A percentile compares a stretch with the other conserved stretches of the same genome.
Evolutionary conservation across 2,329 filamentous ascomycete genomes (phyloP).

Genomic region (Colletotrichum navitas): DNA sequence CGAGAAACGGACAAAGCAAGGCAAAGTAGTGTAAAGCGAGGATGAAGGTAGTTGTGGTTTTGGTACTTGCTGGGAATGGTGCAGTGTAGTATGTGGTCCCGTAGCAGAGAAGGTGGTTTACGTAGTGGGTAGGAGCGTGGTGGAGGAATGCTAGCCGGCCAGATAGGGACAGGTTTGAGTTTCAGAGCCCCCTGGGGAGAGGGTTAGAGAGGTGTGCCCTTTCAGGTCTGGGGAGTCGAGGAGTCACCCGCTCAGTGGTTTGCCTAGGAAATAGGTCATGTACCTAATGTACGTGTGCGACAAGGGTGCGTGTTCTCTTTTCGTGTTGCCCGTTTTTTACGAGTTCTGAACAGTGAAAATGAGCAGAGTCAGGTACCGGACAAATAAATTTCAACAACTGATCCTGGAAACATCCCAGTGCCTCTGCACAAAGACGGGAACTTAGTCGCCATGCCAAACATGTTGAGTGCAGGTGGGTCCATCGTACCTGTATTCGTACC

Average conservation of each 20-base stretch:
- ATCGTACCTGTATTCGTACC: background rate
- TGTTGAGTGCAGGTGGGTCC: conserved; percentile 34
- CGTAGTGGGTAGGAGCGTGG: conserved; percentile 28
- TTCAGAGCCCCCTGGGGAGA: conserved; percentile 39
- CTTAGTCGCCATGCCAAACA: conserved; percentile 30
- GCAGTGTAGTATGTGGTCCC: background rate
- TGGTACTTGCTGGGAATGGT: conserved; percentile 10
- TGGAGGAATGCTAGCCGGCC: conserved; percentile 32
- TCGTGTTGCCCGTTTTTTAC: background rate
- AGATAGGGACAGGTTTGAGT: conserved; percentile 41
- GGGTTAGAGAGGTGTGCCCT: conserved; percentile 18
- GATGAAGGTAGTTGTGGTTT: background rate
- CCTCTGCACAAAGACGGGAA: conserved; percentile 12
- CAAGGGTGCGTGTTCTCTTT: background rate
- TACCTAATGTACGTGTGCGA: background rate
- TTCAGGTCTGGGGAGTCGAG: conserved; percentile 24
- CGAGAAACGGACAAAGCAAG: conserved; percentile 1
- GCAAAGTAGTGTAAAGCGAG: background rate
- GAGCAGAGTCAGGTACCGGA: background rate
- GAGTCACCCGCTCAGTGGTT: conserved; percentile 6
- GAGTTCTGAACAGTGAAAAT: background rate
- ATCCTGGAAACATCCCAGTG: background rate
- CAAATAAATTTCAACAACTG: background rate
- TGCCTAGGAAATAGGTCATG: conserved; percentile 3
- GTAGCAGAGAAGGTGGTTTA: conserved; percentile 21